Percentiles rank a stretch among this genome's conserved stretches.
Evolutionary conservation across 2,329 filamentous ascomycete species (phyloP).

Genomic region (Trichophyton mentagrophytes): DNA sequence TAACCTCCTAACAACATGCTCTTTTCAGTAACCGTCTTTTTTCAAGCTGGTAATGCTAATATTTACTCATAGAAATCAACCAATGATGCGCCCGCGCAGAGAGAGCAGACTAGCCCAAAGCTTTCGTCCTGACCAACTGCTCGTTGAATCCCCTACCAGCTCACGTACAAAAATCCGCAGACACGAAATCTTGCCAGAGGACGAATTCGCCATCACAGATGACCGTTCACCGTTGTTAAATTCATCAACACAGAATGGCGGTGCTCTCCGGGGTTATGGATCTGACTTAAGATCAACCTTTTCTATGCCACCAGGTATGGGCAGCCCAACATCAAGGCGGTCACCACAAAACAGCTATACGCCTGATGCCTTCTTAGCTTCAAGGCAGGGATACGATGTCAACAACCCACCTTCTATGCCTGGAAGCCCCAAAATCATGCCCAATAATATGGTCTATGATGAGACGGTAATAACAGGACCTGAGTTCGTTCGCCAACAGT

Average conservation of each 20-base stretch:
- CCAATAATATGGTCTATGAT: constrained; percentile 41
- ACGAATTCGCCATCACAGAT: not conserved
- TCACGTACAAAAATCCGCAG: not conserved
- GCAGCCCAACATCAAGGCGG: constrained; percentile 1
- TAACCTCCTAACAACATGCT: not conserved
- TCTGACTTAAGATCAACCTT: not conserved
- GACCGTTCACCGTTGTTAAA: not conserved
- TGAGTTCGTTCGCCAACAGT: constrained; percentile 26
- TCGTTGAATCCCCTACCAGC: constrained; percentile 2
- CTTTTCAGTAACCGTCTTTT: not conserved
- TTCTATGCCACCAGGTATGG: not conserved
- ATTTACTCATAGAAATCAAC: constrained; percentile 40
- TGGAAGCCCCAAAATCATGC: constrained; percentile 42
- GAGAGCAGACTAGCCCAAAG: constrained; percentile 33
- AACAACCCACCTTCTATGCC: constrained; percentile 55
- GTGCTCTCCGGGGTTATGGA: constrained; percentile 11
- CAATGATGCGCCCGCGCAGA: constrained; percentile 51
- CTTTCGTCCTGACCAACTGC: constrained; percentile 22
- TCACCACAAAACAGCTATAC: constrained; percentile 6
- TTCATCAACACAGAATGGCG: not conserved
- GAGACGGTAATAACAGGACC: constrained; percentile 39
- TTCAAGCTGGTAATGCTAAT: not conserved
- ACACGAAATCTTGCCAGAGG: not conserved
- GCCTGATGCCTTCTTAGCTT: constrained; percentile 8
- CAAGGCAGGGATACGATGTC: constrained; percentile 42